phyloP scores from a whole-genome alignment of 495 filamentous ascomycete genomes.

The Cercophora scortea region DNA sequence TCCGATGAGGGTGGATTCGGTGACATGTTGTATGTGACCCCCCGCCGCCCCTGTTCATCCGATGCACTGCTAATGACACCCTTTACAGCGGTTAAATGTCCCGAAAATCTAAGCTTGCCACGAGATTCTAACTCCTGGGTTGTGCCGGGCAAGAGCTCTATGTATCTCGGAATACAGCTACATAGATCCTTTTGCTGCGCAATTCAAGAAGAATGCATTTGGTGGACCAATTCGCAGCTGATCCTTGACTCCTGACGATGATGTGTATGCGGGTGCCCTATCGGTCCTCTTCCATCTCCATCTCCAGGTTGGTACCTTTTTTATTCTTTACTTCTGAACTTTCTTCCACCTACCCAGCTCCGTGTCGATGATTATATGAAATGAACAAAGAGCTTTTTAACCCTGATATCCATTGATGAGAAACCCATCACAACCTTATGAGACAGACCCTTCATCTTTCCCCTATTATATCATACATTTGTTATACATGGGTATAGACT shows the following conservation, averaged over 20 bases:
- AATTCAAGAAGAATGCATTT: conserved; percentile 30
- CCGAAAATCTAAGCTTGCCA: conserved; percentile 23
- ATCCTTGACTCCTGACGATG: neutral
- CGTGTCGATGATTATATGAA: conserved; percentile 45
- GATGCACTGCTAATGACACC: conserved; percentile 12
- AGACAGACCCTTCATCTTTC: conserved; percentile 28
- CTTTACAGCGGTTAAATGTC: conserved; percentile 34
- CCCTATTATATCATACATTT: conserved; percentile 2
- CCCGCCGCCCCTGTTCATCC: neutral
- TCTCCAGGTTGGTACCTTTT: conserved; percentile 33
- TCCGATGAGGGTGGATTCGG: conserved; percentile 51
- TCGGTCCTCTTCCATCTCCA: conserved; percentile 3
- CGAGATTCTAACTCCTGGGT: conserved; percentile 28
- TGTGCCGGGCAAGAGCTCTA: conserved; percentile 27
- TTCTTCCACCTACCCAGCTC: neutral
- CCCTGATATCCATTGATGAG: conserved; percentile 40
- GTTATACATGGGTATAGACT: conserved; percentile 17
- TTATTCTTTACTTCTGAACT: neutral
- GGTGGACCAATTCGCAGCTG: conserved; percentile 12
- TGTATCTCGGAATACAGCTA: conserved; percentile 27
- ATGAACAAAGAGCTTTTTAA: conserved; percentile 50
- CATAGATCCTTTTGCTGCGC: conserved; percentile 38
- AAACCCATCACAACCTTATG: conserved; percentile 43
- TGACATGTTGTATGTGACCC: conserved; percentile 57
- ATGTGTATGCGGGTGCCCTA: neutral